These are phyloP conservation scores for Circinella umbellata DNA, from an alignment of 371 early-diverging fungal genomes.

Conservation along the genomic window DNA sequence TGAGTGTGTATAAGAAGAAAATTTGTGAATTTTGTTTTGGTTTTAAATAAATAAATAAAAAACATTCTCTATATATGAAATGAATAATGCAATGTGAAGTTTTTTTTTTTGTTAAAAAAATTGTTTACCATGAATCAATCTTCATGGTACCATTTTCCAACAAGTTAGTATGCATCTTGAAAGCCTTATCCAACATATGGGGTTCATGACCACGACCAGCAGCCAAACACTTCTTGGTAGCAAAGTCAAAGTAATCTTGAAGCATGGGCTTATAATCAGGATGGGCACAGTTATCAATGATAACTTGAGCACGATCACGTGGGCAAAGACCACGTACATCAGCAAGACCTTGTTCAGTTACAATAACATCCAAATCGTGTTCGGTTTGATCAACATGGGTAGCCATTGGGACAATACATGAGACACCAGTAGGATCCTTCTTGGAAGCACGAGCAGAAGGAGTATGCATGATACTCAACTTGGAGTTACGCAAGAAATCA, in stretches of 20 bases:
- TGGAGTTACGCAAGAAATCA: conserved; percentile 57
- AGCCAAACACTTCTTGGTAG: conserved; percentile 56
- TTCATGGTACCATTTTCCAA: conserved; percentile 62
- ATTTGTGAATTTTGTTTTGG: too few species aligned
- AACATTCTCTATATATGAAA: too few species aligned
- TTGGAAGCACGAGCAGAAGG: conserved; percentile 57
- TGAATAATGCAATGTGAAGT: too few species aligned
- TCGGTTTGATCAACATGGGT: conserved; percentile 61
- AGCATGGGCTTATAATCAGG: conserved; percentile 56
- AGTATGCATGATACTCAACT: conserved; percentile 58
- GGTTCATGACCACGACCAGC: conserved; percentile 59
- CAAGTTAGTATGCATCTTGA: conserved; percentile 60
- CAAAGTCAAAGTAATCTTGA: conserved; percentile 55
- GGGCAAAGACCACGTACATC: conserved; percentile 60
- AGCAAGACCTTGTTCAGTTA: conserved; percentile 61
- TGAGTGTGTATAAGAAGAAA: too few species aligned
- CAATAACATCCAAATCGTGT: conserved; percentile 58
- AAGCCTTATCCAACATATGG: conserved; percentile 60
- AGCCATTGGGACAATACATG: conserved; percentile 56
- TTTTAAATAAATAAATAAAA: too few species aligned
- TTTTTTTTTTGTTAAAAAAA: too few species aligned
- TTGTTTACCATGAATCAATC: conserved; percentile 53
- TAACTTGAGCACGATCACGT: conserved; percentile 55
- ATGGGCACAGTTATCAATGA: conserved; percentile 59
- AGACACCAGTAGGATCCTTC: conserved; percentile 53